Percentiles rank a stretch among this genome's conserved stretches.
Evolutionary conservation across 768 basidiomycete species (phyloP).

Genomic region (Dioszegia crocea): DNA sequence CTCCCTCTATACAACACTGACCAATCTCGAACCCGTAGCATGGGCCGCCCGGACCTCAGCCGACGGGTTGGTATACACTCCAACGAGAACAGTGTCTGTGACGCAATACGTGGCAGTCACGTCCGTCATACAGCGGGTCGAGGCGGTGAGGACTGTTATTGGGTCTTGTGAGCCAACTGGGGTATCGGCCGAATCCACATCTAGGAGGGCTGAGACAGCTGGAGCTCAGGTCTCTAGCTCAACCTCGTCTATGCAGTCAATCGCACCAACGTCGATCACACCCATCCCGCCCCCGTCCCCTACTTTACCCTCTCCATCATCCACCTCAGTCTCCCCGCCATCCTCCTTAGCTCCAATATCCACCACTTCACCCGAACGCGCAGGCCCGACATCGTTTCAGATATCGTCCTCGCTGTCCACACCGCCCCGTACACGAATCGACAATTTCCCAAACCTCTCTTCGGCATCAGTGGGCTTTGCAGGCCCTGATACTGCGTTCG

Average conservation of each 20-base stretch:
- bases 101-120: neutral
- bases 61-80: neutral
- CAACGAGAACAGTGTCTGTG: neutral
- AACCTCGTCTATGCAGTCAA: neutral
- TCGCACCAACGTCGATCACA: neutral
- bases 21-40: neutral
- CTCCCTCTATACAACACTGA: neutral
- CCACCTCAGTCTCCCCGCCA: neutral
- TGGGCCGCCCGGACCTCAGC: neutral
- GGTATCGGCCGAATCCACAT: too few relatives aligned
- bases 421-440: too few relatives aligned
- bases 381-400: too few relatives aligned
- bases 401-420: too few relatives aligned
- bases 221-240: too few relatives aligned
- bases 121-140: neutral
- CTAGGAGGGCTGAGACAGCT: too few relatives aligned
- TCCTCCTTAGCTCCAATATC: neutral
- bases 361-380: neutral
- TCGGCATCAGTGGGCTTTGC: too few relatives aligned
- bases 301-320: neutral
- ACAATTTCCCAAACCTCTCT: neutral
- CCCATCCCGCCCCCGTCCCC: neutral
- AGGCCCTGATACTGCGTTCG: too few relatives aligned
- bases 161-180: neutral
- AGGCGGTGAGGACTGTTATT: neutral